A percentile compares a stretch with the other conserved stretches of the same genome.
These are phyloP conservation scores for Thielaviopsis ethacetica DNA, from an alignment of 2,329 filamentous ascomycete genomes.

Conservation along the genomic window DNA sequence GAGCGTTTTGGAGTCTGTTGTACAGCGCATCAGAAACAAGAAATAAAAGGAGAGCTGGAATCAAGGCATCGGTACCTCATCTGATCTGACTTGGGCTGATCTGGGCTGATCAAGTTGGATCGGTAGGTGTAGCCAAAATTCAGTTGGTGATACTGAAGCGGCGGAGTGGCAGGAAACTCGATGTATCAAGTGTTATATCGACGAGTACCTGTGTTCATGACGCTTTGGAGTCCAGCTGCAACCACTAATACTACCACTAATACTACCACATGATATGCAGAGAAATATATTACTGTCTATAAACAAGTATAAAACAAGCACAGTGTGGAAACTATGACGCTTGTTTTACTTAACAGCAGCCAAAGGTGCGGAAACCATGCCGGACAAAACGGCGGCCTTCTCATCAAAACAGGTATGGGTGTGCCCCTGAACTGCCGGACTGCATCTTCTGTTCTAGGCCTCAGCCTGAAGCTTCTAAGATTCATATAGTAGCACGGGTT, in stretches of 20 bases:
- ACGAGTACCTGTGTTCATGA: too few species aligned
- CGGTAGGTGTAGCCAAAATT: background rate
- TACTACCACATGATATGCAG: too few species aligned
- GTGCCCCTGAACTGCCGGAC: background rate
- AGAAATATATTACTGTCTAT: too few species aligned
- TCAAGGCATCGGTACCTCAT: background rate
- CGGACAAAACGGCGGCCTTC: background rate
- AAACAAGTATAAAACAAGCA: too few species aligned
- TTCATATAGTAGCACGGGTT: background rate
- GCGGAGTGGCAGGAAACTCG: too few species aligned
- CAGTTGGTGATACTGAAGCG: background rate
- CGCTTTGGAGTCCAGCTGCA: too few species aligned
- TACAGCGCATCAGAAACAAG: background rate
- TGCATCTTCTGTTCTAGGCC: background rate
- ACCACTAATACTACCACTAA: too few species aligned
- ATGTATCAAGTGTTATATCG: too few species aligned
- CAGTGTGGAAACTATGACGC: too few species aligned
- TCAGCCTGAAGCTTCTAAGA: too few species aligned
- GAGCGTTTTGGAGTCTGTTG: background rate
- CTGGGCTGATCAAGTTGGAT: background rate
- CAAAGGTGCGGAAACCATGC: too few species aligned
- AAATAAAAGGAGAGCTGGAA: background rate
- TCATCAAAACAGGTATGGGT: background rate
- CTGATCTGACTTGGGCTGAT: background rate
- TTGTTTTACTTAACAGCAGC: too few species aligned